Conservation (phyloP, 345 rosid genomes). For the Orychophragmus violaceus region DNA sequence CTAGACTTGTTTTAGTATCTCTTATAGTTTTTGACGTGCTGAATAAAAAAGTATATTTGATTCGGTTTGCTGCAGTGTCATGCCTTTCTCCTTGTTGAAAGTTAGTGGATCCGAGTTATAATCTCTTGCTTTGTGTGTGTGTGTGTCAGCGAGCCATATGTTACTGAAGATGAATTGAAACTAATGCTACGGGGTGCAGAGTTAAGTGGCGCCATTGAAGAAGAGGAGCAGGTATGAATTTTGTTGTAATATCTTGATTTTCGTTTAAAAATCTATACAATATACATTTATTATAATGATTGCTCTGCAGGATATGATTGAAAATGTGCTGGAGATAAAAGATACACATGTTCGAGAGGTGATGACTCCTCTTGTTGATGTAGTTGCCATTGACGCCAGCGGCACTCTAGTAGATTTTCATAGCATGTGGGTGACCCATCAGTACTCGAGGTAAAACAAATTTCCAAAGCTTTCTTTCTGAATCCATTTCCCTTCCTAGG, state of each 20-base stretch:
- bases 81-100: constrained; percentile 11
- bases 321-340: constrained; percentile 96
- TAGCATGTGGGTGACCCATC: constrained; percentile 91
- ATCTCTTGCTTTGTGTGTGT: background rate
- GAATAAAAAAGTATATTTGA: background rate
- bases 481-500: background rate
- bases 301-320: constrained; percentile 88
- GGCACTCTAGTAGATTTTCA: constrained; percentile 83
- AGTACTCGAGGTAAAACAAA: constrained; percentile 69
- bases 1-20: constrained; percentile 9
- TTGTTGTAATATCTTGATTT: background rate
- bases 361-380: constrained; percentile 99
- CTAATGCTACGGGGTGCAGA: constrained; percentile 96
- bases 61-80: background rate
- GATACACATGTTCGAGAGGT: constrained; percentile 98
- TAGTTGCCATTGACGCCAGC: constrained; percentile 89
- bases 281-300: constrained; percentile 9
- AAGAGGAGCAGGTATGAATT: constrained; percentile 83
- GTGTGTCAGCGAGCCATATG: constrained; percentile 71
- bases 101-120: background rate
- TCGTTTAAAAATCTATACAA: constrained; percentile 3
- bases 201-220: constrained; percentile 98
- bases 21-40: background rate
- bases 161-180: constrained; percentile 94
- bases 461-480: background rate